These are phyloP conservation scores for Candida berthetii DNA, from an alignment of 805 yeast species.

Conservation along the genomic window DNA sequence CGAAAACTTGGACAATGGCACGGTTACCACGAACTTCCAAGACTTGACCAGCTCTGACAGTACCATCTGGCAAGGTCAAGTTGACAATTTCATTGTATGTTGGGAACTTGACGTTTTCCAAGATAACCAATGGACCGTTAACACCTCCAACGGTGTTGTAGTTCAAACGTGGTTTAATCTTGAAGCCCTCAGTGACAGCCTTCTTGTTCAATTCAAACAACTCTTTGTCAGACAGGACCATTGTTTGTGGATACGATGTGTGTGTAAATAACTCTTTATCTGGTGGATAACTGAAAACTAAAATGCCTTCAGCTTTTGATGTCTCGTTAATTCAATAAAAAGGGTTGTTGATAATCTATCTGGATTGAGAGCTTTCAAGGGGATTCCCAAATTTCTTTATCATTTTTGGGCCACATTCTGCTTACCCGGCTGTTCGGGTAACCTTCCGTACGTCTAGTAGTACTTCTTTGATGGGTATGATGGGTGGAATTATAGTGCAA, in stretches of 20 bases:
- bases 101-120: slow-evolving; percentile 82
- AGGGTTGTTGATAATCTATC: not conserved
- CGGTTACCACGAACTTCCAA: slow-evolving; percentile 95
- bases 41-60: slow-evolving; percentile 94
- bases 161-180: slow-evolving; percentile 82
- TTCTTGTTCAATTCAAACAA: slow-evolving; percentile 73
- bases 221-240: slow-evolving; percentile 30
- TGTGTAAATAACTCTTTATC: too few relatives aligned
- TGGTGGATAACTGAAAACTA: too few relatives aligned
- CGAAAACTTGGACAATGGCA: slow-evolving; percentile 98
- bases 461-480: too few relatives aligned
- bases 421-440: not conserved
- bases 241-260: too few relatives aligned
- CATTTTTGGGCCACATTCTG: not conserved
- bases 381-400: not conserved
- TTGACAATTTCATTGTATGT: slow-evolving; percentile 96
- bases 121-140: slow-evolving; percentile 94
- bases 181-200: slow-evolving; percentile 90
- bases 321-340: too few relatives aligned
- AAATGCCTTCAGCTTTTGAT: too few relatives aligned
- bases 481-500: too few relatives aligned
- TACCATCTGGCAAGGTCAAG: slow-evolving; percentile 93
- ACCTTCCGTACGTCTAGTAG: too few relatives aligned
- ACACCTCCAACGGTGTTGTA: slow-evolving; percentile 98
- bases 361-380: not conserved